A percentile compares a stretch with the other conserved stretches of the same genome.
phyloP scores from a whole-genome alignment of 192 early-diverging fungal species.

The Entomortierella beljakovae region DNA sequence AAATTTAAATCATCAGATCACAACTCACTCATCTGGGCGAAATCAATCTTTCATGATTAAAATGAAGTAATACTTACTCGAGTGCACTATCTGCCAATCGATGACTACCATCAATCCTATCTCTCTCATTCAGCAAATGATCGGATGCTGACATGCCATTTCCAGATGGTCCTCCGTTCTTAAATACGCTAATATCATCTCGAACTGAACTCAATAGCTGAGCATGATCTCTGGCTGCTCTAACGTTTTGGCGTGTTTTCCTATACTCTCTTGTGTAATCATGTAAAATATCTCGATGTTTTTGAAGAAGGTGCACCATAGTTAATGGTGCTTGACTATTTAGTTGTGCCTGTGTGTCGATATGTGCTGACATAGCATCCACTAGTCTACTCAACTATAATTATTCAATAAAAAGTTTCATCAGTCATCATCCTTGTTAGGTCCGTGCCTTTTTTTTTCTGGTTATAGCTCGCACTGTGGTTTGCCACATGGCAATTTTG shows the following conservation, averaged over 20 bases:
- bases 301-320: slow-evolving; percentile 78
- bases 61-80: slow-evolving; percentile 66
- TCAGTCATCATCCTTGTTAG: neutral
- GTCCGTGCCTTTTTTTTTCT: neutral
- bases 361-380: slow-evolving; percentile 69
- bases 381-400: slow-evolving; percentile 68
- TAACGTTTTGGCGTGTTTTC: slow-evolving; percentile 72
- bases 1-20: too few relatives aligned
- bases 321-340: slow-evolving; percentile 66
- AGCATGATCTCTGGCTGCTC: slow-evolving; percentile 72
- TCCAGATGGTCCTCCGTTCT: slow-evolving; percentile 17
- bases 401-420: slow-evolving; percentile 8
- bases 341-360: slow-evolving; percentile 63
- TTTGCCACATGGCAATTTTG: neutral
- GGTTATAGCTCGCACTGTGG: neutral
- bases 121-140: slow-evolving; percentile 76
- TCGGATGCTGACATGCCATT: slow-evolving; percentile 59
- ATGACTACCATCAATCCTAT: slow-evolving; percentile 77
- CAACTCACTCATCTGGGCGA: too few relatives aligned
- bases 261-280: slow-evolving; percentile 85
- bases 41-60: too few relatives aligned
- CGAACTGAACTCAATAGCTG: slow-evolving; percentile 74
- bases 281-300: slow-evolving; percentile 82
- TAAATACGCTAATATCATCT: slow-evolving; percentile 65
- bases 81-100: slow-evolving; percentile 81